Conservation (phyloP, 2,329 filamentous ascomycete genomes). For the Chaetomium sp. region DNA sequence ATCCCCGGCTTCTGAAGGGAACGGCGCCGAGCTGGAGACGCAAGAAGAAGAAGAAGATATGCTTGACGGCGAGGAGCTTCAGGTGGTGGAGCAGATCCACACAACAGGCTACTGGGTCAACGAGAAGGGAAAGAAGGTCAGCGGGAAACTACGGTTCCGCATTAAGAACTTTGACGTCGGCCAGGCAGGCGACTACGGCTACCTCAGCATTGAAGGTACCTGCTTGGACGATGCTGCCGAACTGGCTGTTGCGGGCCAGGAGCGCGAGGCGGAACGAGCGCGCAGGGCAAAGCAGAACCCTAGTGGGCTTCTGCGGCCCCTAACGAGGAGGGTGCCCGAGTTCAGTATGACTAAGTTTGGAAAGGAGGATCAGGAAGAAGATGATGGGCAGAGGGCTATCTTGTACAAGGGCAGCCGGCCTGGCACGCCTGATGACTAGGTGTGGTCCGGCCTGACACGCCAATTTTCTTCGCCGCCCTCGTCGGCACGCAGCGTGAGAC, state of each 20-base stretch:
- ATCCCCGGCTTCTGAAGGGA: constrained; percentile 9
- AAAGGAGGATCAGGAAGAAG: constrained; percentile 40
- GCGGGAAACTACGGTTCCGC: constrained; percentile 65
- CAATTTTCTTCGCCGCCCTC: constrained; percentile 16
- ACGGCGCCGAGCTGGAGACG: constrained; percentile 20
- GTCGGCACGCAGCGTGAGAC: constrained; percentile 6
- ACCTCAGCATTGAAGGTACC: constrained; percentile 82
- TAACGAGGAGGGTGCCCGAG: constrained; percentile 39
- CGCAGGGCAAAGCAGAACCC: constrained; percentile 33
- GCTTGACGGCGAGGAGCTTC: constrained; percentile 40
- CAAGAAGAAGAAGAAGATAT: constrained; percentile 26
- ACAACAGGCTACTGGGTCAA: constrained; percentile 70
- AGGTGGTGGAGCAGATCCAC: constrained; percentile 46
- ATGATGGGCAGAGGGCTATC: constrained; percentile 29
- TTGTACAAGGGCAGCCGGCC: constrained; percentile 31
- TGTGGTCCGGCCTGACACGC: constrained; percentile 22
- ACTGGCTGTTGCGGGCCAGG: constrained; percentile 48
- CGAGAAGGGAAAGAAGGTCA: constrained; percentile 60
- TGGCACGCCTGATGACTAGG: constrained; percentile 27
- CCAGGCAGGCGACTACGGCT: constrained; percentile 67
- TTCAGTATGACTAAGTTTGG: constrained; percentile 53
- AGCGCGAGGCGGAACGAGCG: constrained; percentile 37
- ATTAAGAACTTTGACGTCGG: constrained; percentile 82
- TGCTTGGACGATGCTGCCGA: constrained; percentile 68
- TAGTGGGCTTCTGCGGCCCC: constrained; percentile 25